Conservation (phyloP, 805 yeast species). For the Candida sonorensis region DNA sequence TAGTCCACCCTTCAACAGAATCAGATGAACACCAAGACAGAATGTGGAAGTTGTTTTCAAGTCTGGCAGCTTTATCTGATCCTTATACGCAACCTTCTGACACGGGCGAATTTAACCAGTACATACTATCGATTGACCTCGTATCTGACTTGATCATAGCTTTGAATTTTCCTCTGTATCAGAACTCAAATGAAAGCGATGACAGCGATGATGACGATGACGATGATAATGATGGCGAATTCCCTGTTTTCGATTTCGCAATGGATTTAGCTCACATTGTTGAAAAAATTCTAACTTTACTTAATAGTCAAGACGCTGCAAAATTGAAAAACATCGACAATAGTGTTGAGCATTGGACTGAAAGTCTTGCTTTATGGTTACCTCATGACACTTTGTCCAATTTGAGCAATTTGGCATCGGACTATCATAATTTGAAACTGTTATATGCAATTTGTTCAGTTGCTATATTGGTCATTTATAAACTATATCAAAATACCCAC, state of each 20-base stretch:
- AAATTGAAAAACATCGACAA: constrained; percentile 34
- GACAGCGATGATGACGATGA: too few species aligned
- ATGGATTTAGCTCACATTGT: constrained; percentile 29
- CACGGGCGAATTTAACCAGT: constrained; percentile 37
- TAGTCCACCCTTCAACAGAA: constrained; percentile 11
- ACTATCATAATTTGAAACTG: constrained; percentile 33
- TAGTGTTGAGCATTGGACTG: constrained; percentile 30
- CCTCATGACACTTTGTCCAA: constrained; percentile 26
- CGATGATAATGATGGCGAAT: constrained; percentile 4
- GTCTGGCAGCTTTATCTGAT: constrained; percentile 40
- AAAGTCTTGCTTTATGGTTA: constrained; percentile 29
- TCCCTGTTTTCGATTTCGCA: constrained; percentile 30
- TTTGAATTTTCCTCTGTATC: constrained; percentile 25
- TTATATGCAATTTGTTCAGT: constrained; percentile 39
- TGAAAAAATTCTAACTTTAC: constrained; percentile 26
- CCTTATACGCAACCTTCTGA: constrained; percentile 69
- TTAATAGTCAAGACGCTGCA: constrained; percentile 39
- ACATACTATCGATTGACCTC: constrained; percentile 49
- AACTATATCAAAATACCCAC: constrained; percentile 30
- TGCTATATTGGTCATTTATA: constrained; percentile 37
- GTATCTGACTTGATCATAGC: constrained; percentile 46
- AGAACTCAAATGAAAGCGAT: constrained; percentile 9
- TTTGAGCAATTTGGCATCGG: constrained; percentile 17
- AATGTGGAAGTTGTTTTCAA: constrained; percentile 17
- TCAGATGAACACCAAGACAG: constrained; percentile 3